Percentiles rank a stretch among this genome's conserved stretches.
Evolutionary conservation across 2,329 filamentous ascomycete species (phyloP).

Genomic region (Fusarium zealandicum): DNA sequence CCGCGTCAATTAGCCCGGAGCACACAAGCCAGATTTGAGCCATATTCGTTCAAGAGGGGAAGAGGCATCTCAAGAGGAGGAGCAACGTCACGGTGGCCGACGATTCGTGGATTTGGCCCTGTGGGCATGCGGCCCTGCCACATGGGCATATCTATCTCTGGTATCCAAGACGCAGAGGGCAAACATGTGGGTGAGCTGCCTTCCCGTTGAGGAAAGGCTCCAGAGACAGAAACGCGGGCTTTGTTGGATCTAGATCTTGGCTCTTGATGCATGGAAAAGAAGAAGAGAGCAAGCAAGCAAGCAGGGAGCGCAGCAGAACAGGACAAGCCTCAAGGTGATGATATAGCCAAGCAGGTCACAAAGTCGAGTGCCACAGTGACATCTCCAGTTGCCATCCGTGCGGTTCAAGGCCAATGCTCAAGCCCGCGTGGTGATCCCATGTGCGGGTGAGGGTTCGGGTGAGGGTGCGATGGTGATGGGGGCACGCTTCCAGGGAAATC

Average conservation of each 20-base stretch:
- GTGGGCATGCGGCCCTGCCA: conserved; percentile 25
- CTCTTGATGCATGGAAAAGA: background rate
- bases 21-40: conserved; percentile 12
- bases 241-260: conserved; percentile 9
- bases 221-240: background rate
- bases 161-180: too few relatives aligned
- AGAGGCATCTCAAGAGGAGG: too few relatives aligned
- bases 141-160: conserved; percentile 8
- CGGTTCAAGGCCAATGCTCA: background rate
- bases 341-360: background rate
- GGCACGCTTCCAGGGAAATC: conserved; percentile 18
- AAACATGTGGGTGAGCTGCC: too few relatives aligned
- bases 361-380: conserved; percentile 6
- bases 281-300: too few relatives aligned
- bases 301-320: background rate
- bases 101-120: conserved; percentile 24
- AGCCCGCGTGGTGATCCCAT: conserved; percentile 10
- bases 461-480: conserved; percentile 18
- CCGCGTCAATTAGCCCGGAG: background rate
- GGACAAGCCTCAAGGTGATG: background rate
- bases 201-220: background rate
- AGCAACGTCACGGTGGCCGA: background rate
- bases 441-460: too few relatives aligned
- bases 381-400: background rate
- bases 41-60: conserved; percentile 9